Evolutionary conservation across 2,329 filamentous ascomycete genomes (phyloP), one percentile per base, ranked within the genome.

Genomic region (Didymella lethalis): DNA sequence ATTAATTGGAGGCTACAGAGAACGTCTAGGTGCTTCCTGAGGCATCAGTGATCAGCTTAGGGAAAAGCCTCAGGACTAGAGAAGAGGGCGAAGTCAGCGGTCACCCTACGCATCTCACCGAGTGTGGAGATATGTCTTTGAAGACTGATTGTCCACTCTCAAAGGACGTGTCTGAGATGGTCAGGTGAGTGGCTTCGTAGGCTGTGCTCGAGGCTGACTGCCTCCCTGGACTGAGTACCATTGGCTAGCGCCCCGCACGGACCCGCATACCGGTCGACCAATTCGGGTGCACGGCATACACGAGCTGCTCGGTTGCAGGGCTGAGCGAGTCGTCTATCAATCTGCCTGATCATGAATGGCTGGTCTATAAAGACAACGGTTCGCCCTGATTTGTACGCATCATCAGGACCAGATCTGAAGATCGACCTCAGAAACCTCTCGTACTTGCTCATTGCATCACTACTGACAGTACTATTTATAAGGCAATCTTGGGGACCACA

Each of bases 141-240:
- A 23, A 23, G 23, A 23, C 23, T 23, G 23, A 23, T 23, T 23
- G 23, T 23, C 23, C 23, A 23, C 23, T 23, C 23, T 23, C 23
- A 23, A 23, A 23, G 23, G 23, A 2, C 3, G 23, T 23, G 23
- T 23, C 23, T 3, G 23, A 23, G 23, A 23, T 23, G 23, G 23
- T 23, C 23, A 23, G 23, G 23, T 23, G 23, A 23, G 23, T 23
- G 23, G 23, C 23, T 23, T 23, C 23, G 40, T 43, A 43, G 53
- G 59, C 57, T 51, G 46, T 48, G 54, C 51, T 51, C 62, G 63
- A 66, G 65, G 64, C 65, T 64, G 60, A 66, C 43, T 64, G 28
- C 28, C 5, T 41, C 7, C 31, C 25, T 25, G 40, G 10, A 12
- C n/a, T 31, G 31, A 25, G 40, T 11, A 40, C 40, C 29, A 32